phyloP scores from a whole-genome alignment of 129 eudicot species.

The Helianthus annuus region DNA sequence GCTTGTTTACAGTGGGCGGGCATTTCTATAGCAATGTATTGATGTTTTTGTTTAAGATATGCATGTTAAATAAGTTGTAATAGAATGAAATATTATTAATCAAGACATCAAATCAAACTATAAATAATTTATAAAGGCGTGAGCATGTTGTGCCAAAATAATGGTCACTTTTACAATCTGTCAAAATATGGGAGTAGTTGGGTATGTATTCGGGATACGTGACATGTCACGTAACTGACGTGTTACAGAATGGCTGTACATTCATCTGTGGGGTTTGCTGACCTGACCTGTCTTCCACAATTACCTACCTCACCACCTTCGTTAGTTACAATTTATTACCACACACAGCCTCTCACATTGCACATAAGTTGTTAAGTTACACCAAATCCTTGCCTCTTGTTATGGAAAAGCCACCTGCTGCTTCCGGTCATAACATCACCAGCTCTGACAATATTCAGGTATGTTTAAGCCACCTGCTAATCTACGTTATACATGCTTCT shows the following conservation, averaged over 20 bases:
- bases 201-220: not conserved
- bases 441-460: conserved; percentile 27
- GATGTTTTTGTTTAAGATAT: too few species aligned
- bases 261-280: conserved; percentile 19
- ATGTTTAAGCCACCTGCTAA: not conserved
- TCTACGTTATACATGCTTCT: not conserved
- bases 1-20: too few species aligned
- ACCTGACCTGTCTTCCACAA: conserved; percentile 32
- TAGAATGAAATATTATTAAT: too few species aligned
- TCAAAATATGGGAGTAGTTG: conserved; percentile 3
- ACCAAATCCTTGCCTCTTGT: not conserved
- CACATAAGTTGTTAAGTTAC: not conserved
- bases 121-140: too few species aligned
- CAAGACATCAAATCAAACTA: too few species aligned
- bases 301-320: conserved; percentile 27
- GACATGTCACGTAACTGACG: conserved; percentile 35
- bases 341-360: too few species aligned
- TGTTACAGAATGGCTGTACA: conserved; percentile 24
- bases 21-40: too few species aligned
- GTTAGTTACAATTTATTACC: not conserved
- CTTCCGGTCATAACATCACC: conserved; percentile 10
- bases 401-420: conserved; percentile 24
- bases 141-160: too few species aligned
- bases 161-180: not conserved
- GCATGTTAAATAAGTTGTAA: too few species aligned